Percentiles rank a stretch among this genome's conserved stretches.
These are phyloP conservation scores for Cladosporium phlei DNA, from an alignment of 2,329 filamentous ascomycete genomes.

Conservation along the genomic window DNA sequence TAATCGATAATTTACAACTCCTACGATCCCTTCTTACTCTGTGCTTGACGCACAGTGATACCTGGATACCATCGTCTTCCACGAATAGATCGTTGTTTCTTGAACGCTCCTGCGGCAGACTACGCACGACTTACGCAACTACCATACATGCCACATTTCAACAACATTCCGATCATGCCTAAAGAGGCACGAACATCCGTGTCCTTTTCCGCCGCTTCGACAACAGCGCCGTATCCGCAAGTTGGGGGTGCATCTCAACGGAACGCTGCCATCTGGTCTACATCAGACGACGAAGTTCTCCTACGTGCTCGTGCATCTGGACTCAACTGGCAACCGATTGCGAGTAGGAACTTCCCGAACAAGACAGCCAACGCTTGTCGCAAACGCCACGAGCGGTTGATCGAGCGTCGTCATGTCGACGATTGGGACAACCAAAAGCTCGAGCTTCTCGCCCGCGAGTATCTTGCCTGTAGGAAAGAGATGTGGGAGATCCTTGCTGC, in stretches of 20 bases:
- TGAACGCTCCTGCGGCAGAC: conserved; percentile 1
- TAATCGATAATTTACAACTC: conserved; percentile 6
- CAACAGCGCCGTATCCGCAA: conserved; percentile 32
- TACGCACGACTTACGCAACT: conserved; percentile 13
- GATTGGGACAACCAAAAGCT: conserved; percentile 76
- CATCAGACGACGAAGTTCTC: conserved; percentile 68
- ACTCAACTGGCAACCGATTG: conserved; percentile 80
- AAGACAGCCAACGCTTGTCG: conserved; percentile 81
- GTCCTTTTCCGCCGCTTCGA: conserved; percentile 25
- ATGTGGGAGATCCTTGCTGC: conserved; percentile 74
- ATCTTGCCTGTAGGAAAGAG: conserved; percentile 72
- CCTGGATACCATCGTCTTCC: neutral
- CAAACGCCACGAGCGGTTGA: conserved; percentile 79
- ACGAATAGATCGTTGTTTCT: conserved; percentile 1
- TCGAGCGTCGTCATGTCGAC: conserved; percentile 67
- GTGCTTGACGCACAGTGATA: conserved; percentile 24
- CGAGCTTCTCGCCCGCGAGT: conserved; percentile 69
- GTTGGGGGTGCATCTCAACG: conserved; percentile 30
- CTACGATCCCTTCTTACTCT: conserved; percentile 5
- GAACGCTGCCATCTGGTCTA: conserved; percentile 57
- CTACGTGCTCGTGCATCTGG: conserved; percentile 67
- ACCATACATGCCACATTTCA: conserved; percentile 25
- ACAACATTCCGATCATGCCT: conserved; percentile 38
- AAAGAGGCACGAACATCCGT: conserved; percentile 35
- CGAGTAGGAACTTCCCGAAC: conserved; percentile 66